Base-by-base conservation (phyloP, 306 rosid species). In the Acmispon strigosus region DNA sequence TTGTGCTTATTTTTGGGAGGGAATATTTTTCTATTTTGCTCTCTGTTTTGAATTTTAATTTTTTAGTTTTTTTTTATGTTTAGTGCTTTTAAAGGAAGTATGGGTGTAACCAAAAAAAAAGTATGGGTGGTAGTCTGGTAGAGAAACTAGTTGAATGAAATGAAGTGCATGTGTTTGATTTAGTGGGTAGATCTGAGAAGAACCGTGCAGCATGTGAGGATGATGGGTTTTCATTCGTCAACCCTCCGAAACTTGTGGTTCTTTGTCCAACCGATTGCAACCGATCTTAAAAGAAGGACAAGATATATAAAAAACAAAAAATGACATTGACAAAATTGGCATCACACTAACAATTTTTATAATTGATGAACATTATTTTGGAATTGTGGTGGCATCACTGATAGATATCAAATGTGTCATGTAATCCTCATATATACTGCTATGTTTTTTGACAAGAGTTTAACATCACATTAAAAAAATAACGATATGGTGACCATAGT, bases 181-280 rank as follows among this genome's bases (percentile, higher is more conserved):
- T 52, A 77, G 47, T 69, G 39, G 52, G 55, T 67, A 57, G 84
- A 78, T 84, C 78, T 70, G 50, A 12, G 13, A 29, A 52, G 50
- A 59, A 73, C 52, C n/a, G 18, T 6, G 24, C 0, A 37, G 64
- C 80, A 77, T 75, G 76, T 68, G 78, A 17, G 59, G 72, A 65
- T 72, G 69, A 75, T 80, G 87, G 89, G 54, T 58, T 54, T 64
- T 50, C 52, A 74, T 56, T 48, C 59, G 27, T 29, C 57, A 67
- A 29, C 8, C 15, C 50, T 6, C 79, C 82, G 44, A 24, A 66
- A 72, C 1, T 75, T 57, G 12, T 49, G 80, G 71, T 6, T 11
- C 9, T 53, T 22, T 52, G 20, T 18, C 66, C 71, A 70, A 70
- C 54, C 10, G 44, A 65, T 54, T 41, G 62, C 66, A 67, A 77